Evolutionary conservation across 805 yeast genomes (phyloP).

Genomic region (Naumovozyma castellii): DNA sequence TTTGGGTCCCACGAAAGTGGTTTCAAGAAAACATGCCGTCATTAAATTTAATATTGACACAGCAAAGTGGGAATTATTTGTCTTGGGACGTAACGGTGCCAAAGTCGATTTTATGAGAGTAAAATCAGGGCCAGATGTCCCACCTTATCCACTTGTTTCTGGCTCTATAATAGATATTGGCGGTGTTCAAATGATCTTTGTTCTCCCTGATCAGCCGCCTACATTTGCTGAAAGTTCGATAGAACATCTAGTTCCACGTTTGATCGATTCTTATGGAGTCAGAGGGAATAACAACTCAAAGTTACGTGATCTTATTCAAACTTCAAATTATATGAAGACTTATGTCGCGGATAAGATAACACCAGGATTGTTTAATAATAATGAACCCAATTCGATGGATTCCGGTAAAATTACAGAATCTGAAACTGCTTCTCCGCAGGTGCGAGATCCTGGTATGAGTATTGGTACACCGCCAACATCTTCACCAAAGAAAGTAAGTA

Average conservation of each 20-base stretch:
- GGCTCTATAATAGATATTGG: slow-evolving; percentile 91
- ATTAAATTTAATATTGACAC: slow-evolving; percentile 64
- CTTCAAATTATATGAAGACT: slow-evolving; percentile 7
- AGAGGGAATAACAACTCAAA: slow-evolving; percentile 14
- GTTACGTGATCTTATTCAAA: slow-evolving; percentile 7
- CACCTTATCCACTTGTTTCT: slow-evolving; percentile 51
- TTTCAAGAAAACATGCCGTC: slow-evolving; percentile 82
- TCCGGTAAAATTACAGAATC: neutral
- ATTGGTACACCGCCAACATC: too few relatives aligned
- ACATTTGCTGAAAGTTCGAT: slow-evolving; percentile 38
- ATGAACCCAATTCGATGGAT: too few relatives aligned
- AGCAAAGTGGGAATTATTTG: slow-evolving; percentile 75
- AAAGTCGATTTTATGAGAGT: slow-evolving; percentile 60
- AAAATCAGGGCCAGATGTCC: slow-evolving; percentile 35
- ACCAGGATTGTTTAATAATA: neutral
- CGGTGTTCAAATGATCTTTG: slow-evolving; percentile 97
- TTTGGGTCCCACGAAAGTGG: slow-evolving; percentile 93
- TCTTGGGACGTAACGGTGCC: slow-evolving; percentile 87
- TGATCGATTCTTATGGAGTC: slow-evolving; percentile 18
- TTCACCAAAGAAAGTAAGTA: neutral
- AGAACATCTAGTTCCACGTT: slow-evolving; percentile 27
- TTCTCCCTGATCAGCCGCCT: slow-evolving; percentile 81
- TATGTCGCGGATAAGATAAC: slow-evolving; percentile 9
- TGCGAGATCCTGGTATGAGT: too few relatives aligned
- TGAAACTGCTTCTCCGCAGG: neutral